Base-by-base conservation (phyloP, 2,329 filamentous ascomycete genomes). In the Botrytis fabae region DNA sequence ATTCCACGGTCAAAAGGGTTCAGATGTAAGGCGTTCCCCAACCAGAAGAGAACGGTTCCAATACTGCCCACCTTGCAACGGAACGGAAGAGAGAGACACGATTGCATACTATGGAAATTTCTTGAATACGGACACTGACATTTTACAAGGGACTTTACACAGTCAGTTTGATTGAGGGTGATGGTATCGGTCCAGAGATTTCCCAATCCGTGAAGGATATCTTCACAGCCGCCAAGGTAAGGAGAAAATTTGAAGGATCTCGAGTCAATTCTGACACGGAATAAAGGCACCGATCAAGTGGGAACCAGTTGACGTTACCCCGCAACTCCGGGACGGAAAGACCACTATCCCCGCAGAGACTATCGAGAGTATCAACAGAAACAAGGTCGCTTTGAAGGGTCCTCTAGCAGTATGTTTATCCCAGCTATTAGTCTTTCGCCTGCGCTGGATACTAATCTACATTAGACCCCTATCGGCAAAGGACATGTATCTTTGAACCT, bases 401-500 rank as follows among this genome's bases (percentile, higher is more conserved):
- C 97, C 97, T 80, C 91, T 99, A 78, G 97, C 97, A 80, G 93
- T 95, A 91, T 75, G 91, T 71, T 73, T 63, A 64, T 60, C 66
- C 69, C 59, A 60, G 69, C 60, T 75, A 76, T 75, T 63, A 75
- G 75, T 71, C 70, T 51, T 65, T 25, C 10, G 57, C 64, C 73
- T 75, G 40, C 14, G 57, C 64, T 73, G 75, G 46, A 51, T 65
- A 48, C 69, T 73, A 40, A 78, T 73, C 74, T 54, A 48, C 66
- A 75, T 54, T 76, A 95, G 89, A 99, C 96, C 5, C 96, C 96
- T 77, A 90, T 99, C 81, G 96, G 97, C 85, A 99, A 98, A 89
- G 96, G 96, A 81, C 96, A 99, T 86, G 95, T 99, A 83, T 98
- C 96, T 74, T 93, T 99, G 79, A 99, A 99, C 89, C 88, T 99